Base-by-base conservation (phyloP, 106 monocot species). In the Allium cepa region DNA sequence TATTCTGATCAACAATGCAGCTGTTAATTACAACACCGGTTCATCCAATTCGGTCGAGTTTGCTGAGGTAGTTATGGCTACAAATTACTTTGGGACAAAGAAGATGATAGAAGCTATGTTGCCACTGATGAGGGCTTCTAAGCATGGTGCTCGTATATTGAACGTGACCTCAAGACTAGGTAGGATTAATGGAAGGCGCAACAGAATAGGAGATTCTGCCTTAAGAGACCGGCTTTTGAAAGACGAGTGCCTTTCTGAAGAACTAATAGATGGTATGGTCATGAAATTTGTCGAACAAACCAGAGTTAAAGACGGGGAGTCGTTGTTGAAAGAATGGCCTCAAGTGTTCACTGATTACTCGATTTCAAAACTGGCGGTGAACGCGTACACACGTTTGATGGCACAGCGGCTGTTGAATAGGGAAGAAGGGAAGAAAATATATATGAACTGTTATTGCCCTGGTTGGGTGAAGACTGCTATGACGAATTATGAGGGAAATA, bases 381-480 rank as follows among this genome's bases (percentile, higher is more conserved):
- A 87, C 68, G 66, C 78, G 11, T 92, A 83, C 75, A 92, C 97
- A 17, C 68, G 87, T 36, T 73, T 99, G 27, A 77, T 83, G 74
- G 80, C 89, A 14, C 79, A 64, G 61, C 50, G 17, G 51, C 73
- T 90, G 14, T 78, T 73, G 0, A 66, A 74, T 58, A 82, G 92
- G 63, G 75, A 84, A 2, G 78, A 84, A 48, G 80, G 82, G 11
- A 70, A 74, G 15, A 92, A 75, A 65, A 83, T 99, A 13, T 73
- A 75, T 70, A 71, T 92, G 46, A 99, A 92, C 67, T 92, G 87
- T 66, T 92, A 81, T 57, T 99, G 99, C 71, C 99, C 92, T 2
- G 99, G 99, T 7, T 99, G 92, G 92, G 92, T 90, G 46, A 99
- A 79, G 80, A 99, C 99, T 53, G 78, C 80, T 58, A 92, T 99